Base-by-base conservation (phyloP, 129 eudicot genomes). In the Erigeron canadensis region DNA sequence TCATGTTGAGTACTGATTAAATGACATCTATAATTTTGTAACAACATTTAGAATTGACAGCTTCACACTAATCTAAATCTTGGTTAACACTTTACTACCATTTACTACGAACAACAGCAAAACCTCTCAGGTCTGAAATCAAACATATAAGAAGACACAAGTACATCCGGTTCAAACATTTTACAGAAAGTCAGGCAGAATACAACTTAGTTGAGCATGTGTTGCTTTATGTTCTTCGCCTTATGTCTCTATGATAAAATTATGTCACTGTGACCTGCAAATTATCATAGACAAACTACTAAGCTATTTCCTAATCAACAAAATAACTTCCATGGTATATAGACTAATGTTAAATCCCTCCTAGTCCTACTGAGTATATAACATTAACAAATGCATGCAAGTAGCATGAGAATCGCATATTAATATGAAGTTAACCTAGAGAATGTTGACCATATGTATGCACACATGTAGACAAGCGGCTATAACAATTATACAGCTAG, bases 231-330 rank as follows among this genome's bases (percentile, higher is more conserved):
- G 17, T 42, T 54, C 67, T 75, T 70, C 77, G 71, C 42, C 67
- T 54, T 70, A 71, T 53, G 55, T 34, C 73, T 38, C 61, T 59
- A 78, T 55, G 72, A 78, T 56, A 54, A 17, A 43, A 71, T n/a
- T n/a, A n/a, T n/a, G n/a, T n/a, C n/a, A n/a, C n/a, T n/a, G n/a
- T n/a, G n/a, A n/a, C n/a, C n/a, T n/a, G n/a, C n/a, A n/a, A n/a
- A n/a, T 51, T 12, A 70, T 61, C 18, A 63, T 5, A 48, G 6
- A 71, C 56, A 56, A 43, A 39, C 4, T 66, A 8, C 3, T 16
- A 53, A 64, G 9, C 34, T 10, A 22, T 7, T 50, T 47, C 38
- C 16, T 5, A 40, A 3, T 40, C 2, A 71, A 42, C 46, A 7
- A 38, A 62, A 62, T 7, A 39, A 17, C 6, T 0, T 40, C 8